Evolutionary conservation across 192 early-diverging fungal genomes (phyloP).

Genomic region (Gaertneriomyces sp.): DNA sequence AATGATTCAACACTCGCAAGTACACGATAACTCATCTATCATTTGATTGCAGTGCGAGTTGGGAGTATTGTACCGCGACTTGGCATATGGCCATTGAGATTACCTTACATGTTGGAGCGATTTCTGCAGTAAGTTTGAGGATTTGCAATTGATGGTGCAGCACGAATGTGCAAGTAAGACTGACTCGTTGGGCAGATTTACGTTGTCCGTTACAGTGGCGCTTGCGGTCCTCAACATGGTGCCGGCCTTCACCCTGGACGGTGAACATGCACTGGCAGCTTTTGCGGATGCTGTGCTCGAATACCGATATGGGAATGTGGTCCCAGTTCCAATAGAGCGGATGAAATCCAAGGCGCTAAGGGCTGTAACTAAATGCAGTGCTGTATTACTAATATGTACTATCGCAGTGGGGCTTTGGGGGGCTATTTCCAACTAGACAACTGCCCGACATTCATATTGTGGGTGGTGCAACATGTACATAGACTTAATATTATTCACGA

Average conservation of each 20-base stretch:
- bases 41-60: conserved; percentile 50
- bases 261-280: conserved; percentile 60
- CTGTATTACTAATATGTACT: background rate
- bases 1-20: too few relatives aligned
- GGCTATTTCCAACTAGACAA: background rate
- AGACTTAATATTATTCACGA: background rate
- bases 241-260: conserved; percentile 67
- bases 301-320: background rate
- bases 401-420: background rate
- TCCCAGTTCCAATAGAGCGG: background rate
- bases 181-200: conserved; percentile 43
- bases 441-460: too few relatives aligned
- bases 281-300: conserved; percentile 34
- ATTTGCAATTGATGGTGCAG: background rate
- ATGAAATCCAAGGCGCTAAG: background rate
- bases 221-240: conserved; percentile 70
- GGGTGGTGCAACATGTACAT: background rate
- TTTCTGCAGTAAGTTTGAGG: conserved; percentile 43
- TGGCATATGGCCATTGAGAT: conserved; percentile 51
- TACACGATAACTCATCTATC: background rate
- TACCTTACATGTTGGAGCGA: conserved; percentile 58
- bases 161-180: conserved; percentile 5
- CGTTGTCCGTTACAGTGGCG: conserved; percentile 64
- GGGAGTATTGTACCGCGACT: conserved; percentile 52
- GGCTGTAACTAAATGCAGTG: background rate